Evolutionary conservation across 352 stramenopile genomes (phyloP), one percentile per base, ranked within the genome.

Genomic region (Globisporangium lucens): DNA sequence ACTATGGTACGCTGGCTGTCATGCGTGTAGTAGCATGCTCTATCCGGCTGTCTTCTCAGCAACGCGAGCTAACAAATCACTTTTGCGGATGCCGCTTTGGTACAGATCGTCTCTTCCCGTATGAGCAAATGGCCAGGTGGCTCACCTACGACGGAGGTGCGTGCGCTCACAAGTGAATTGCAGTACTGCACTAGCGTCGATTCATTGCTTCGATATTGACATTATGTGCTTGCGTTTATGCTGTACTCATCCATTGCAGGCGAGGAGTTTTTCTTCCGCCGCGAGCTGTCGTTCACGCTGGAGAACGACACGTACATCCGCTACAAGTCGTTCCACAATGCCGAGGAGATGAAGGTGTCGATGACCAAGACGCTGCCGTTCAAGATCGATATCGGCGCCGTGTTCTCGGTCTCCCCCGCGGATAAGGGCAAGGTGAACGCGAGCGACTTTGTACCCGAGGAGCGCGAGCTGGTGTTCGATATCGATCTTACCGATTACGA

Each of bases 401-500:
- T 99, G 2, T 99, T 90, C 77, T 91, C 83, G 3, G 83, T 94
- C 5, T 95, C 88, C 3, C 89, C 89, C 0, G 78, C 79, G 8
- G 89, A 96, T 68, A 95, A 96, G 43, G 86, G 85, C 75, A 96
- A 96, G 47, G 86, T 96, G 22, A 93, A 88, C 49, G 75, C 82
- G 17, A 79, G 74, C 17, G 79, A 95, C 57, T 99, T 99, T 70
- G 74, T 87, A 30, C 90, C 97, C 0, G 85, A 98, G 22, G 89
- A 99, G 71, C 89, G 98, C 33, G 98, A 99, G 76, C 89, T 99
- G 17, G 97, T 99, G 35, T 99, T 99, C 74, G 98, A 99, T 96
- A 99, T 99, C 72, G 98, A 99, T 97, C 79, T 99, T 10, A 99
- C 97, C 0, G 98, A 99, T 81, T 99, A 99, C 89, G 98, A 99